phyloP scores from a whole-genome alignment of 768 basidiomycete species.

The Polyporus arcularius region DNA sequence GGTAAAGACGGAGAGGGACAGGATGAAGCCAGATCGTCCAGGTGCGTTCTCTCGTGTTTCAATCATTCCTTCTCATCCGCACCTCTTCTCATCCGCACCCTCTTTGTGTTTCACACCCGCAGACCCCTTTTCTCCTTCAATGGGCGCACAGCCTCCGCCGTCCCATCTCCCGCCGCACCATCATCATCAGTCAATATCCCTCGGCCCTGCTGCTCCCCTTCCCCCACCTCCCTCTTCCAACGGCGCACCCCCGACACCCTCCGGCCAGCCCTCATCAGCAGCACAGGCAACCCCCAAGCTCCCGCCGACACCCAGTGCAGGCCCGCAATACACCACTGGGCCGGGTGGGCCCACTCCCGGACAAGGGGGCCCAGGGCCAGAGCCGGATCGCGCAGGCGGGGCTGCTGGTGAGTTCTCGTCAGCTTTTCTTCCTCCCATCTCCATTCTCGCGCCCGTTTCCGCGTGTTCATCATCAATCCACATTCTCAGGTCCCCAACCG shows the following conservation, averaged over 20 bases:
- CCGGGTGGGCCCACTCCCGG: slow-evolving; percentile 16
- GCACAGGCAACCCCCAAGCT: slow-evolving; percentile 38
- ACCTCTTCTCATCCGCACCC: slow-evolving; percentile 12
- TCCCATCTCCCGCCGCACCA: slow-evolving; percentile 19
- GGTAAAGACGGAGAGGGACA: slow-evolving; percentile 56
- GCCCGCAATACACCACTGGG: slow-evolving; percentile 16
- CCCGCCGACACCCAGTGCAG: slow-evolving; percentile 27
- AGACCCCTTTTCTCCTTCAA: slow-evolving; percentile 28
- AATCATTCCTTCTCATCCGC: slow-evolving; percentile 6
- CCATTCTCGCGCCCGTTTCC: neutral
- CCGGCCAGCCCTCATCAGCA: slow-evolving; percentile 5
- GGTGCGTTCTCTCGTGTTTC: slow-evolving; percentile 36
- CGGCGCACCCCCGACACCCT: slow-evolving; percentile 12
- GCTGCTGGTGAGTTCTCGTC: slow-evolving; percentile 16
- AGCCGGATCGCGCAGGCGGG: slow-evolving; percentile 17
- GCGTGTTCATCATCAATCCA: neutral
- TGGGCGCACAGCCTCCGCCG: slow-evolving; percentile 19
- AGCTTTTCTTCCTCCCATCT: neutral
- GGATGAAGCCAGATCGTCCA: slow-evolving; percentile 46
- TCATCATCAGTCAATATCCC: slow-evolving; percentile 26
- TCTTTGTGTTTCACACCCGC: slow-evolving; percentile 11
- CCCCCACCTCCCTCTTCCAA: slow-evolving; percentile 15
- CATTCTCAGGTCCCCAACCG: slow-evolving; percentile 17
- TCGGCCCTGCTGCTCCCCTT: slow-evolving; percentile 19
- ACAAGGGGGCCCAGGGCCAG: slow-evolving; percentile 16